Percentiles rank a stretch among this genome's conserved stretches.
phyloP scores from a whole-genome alignment of 2,329 filamentous ascomycete genomes.

The Botrytis tulipae region DNA sequence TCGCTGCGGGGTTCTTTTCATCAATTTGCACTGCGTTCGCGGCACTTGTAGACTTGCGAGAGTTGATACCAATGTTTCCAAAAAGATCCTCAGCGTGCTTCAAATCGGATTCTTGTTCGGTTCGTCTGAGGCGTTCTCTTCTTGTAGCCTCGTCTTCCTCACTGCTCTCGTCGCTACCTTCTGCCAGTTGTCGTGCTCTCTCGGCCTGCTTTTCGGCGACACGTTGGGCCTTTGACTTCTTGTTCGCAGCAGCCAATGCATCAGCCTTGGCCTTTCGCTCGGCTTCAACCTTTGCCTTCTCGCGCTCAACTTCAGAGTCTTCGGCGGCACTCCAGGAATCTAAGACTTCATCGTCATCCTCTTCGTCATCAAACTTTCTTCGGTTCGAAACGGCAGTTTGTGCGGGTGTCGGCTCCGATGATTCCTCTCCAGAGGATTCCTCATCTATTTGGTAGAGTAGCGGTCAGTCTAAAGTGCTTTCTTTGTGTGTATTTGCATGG shows the following conservation, averaged over 20 bases:
- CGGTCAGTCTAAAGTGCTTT: conserved; percentile 34
- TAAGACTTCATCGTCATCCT: conserved; percentile 73
- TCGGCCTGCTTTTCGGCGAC: conserved; percentile 75
- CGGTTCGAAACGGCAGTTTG: conserved; percentile 34
- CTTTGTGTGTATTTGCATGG: conserved; percentile 5
- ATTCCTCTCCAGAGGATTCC: conserved; percentile 31
- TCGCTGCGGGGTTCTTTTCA: conserved; percentile 68
- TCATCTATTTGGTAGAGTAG: conserved; percentile 38
- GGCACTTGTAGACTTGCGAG: conserved; percentile 66
- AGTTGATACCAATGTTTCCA: conserved; percentile 66
- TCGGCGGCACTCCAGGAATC: conserved; percentile 97
- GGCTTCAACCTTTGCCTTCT: conserved; percentile 85
- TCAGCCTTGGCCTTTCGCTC: conserved; percentile 88
- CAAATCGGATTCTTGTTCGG: conserved; percentile 85
- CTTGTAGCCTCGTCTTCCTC: conserved; percentile 70
- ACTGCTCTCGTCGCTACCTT: conserved; percentile 56
- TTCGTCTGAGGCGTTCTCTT: conserved; percentile 71
- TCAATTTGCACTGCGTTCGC: conserved; percentile 68
- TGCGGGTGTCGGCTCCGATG: conserved; percentile 51
- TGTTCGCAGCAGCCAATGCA: conserved; percentile 80
- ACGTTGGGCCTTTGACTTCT: conserved; percentile 85
- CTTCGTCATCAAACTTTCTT: conserved; percentile 86
- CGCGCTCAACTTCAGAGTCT: conserved; percentile 93
- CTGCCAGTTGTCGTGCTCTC: conserved; percentile 51
- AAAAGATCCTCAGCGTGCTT: conserved; percentile 90